Evolutionary conservation across 148 eudicot genomes (phyloP).

Genomic region (Chenopodium berlandieri): DNA sequence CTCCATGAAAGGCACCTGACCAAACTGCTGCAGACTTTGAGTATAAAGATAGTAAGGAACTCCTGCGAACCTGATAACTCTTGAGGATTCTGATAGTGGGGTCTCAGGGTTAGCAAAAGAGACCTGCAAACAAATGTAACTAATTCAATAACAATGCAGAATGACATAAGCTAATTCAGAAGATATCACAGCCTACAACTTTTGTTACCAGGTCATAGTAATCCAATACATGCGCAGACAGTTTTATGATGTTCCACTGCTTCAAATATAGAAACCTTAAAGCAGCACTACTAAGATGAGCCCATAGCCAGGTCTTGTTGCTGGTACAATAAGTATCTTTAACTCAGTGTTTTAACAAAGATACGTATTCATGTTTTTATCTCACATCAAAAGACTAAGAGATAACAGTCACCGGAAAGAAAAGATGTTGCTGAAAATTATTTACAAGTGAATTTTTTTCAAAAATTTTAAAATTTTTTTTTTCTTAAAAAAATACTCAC

Average conservation of each 20-base stretch:
- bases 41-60: constrained; percentile 45
- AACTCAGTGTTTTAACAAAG: background rate
- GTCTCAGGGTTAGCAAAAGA: constrained; percentile 37
- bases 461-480: background rate
- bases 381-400: no score
- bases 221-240: background rate
- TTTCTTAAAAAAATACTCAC: background rate
- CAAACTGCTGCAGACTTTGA: constrained; percentile 41
- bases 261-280: background rate
- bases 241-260: background rate
- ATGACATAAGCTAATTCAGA: background rate
- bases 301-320: background rate
- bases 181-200: background rate
- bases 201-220: background rate
- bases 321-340: background rate
- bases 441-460: no score
- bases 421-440: no score
- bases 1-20: constrained; percentile 43
- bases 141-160: constrained; percentile 8
- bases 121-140: constrained; percentile 32
- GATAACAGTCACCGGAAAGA: background rate
- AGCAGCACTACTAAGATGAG: background rate
- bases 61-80: constrained; percentile 42
- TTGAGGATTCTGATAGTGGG: constrained; percentile 22
- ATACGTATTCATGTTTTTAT: no score